Evolutionary conservation across 371 early-diverging fungal species (phyloP), one percentile per base, ranked within the genome.

Genomic region (Lichtheimia corymbifera): DNA sequence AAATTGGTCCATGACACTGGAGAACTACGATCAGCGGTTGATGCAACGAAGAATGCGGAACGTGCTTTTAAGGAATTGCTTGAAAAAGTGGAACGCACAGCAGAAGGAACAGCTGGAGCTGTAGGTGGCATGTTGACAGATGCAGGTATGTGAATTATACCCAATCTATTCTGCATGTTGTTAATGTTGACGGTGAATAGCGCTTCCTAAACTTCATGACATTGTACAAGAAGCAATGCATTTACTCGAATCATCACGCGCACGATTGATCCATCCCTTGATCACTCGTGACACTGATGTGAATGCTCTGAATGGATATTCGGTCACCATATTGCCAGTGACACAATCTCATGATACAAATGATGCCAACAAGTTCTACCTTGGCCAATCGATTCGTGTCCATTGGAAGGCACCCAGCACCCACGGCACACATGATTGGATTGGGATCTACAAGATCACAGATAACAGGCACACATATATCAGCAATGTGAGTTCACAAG

Each of bases 361-460:
- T 9, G 13, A 43, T 14, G 58, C 43, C 7, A 61, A 54, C 4
- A 57, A 72, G 17, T 82, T 74, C 60, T 67, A 76, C 12, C 79
- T 94, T 22, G 96, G 95, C 6, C 85, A 89, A 61, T 81, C 87
- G 13, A 88, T 95, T 47, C 67, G 62, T 1, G 74, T 93, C 2
- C 59, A 66, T 5, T 95, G 94, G 89, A 83, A 83, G 2, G 94
- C 91, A 2, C 92, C 87, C n/a, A 74, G 68, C 58, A 83, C 83
- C 59, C 87, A 88, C 68, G 79, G 91, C 44, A 58, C 80, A 13
- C 79, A 83, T 53, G 97, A 96, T 73, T 97, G 98, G 97, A 89
- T 97, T 63, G 98, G 96, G 22, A 73, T 96, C 3, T 97, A 95
- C 74, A 83, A 84, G 40, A 85, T 93, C 0, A 83, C 81, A 0